Percentiles rank a stretch among this genome's conserved stretches.
These are phyloP conservation scores for Fraxinus pennsylvanica DNA, from an alignment of 257 asterid species.

Conservation along the genomic window DNA sequence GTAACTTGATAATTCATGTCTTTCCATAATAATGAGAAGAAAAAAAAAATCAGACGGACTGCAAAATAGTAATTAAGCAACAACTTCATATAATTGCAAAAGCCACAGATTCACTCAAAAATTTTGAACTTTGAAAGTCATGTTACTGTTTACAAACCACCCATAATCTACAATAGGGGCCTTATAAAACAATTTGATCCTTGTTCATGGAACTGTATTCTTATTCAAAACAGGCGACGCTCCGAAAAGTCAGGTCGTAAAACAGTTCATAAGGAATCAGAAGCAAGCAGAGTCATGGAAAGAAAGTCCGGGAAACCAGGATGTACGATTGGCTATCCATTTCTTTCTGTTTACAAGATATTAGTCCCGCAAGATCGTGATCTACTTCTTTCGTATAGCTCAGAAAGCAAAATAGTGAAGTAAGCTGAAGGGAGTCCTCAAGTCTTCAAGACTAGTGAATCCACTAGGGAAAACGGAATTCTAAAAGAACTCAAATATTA, in stretches of 20 bases:
- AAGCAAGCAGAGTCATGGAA: too few relatives aligned
- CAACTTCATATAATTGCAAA: neutral
- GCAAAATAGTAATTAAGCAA: constrained; percentile 5
- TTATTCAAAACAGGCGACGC: neutral
- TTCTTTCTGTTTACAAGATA: too few relatives aligned
- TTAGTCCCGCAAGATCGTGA: too few relatives aligned
- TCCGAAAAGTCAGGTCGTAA: too few relatives aligned
- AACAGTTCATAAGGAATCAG: too few relatives aligned
- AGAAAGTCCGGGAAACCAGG: too few relatives aligned
- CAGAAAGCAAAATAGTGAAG: too few relatives aligned
- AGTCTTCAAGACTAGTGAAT: too few relatives aligned
- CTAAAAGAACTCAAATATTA: neutral
- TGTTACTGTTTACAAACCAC: neutral
- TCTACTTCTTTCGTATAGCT: too few relatives aligned
- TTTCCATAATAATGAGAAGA: neutral
- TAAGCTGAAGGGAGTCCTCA: too few relatives aligned
- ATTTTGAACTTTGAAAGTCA: neutral
- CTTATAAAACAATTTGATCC: neutral
- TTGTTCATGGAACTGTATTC: neutral
- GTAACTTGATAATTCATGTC: constrained; percentile 18
- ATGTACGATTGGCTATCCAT: too few relatives aligned
- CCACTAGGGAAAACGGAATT: too few relatives aligned
- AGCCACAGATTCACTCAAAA: neutral
- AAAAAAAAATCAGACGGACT: neutral
- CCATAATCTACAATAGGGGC: neutral